Conservation (phyloP, 371 early-diverging fungal species). For the Saksenaea oblongispora region DNA sequence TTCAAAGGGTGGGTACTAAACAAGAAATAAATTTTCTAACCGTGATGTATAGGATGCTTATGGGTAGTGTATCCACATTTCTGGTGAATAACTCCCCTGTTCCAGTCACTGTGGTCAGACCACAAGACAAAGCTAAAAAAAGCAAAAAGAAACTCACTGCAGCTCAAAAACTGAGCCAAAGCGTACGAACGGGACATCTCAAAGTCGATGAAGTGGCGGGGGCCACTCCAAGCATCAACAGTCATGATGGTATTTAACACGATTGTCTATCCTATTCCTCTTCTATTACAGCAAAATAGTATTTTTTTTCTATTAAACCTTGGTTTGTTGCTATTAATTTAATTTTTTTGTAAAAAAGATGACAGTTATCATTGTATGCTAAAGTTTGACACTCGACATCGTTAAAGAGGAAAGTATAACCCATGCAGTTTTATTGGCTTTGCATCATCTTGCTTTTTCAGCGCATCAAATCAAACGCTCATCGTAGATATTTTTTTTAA, state of each 20-base stretch:
- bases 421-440: no score
- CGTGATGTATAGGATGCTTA: constrained; percentile 33
- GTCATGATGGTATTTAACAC: constrained; percentile 27
- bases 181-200: constrained; percentile 43
- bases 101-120: constrained; percentile 62
- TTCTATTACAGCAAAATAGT: background rate
- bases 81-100: constrained; percentile 62
- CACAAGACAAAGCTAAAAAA: constrained; percentile 50
- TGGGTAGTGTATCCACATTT: constrained; percentile 62
- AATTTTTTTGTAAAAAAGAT: no score
- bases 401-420: no score
- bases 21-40: background rate
- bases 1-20: constrained; percentile 49
- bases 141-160: constrained; percentile 39
- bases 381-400: no score
- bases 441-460: no score
- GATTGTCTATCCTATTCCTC: constrained; percentile 1
- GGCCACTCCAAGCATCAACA: constrained; percentile 20
- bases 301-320: background rate
- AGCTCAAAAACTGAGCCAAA: constrained; percentile 49
- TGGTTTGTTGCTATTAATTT: background rate
- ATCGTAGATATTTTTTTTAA: no score
- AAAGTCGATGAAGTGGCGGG: constrained; percentile 47
- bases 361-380: no score
- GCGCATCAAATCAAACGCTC: no score